Evolutionary conservation across 306 rosid species (phyloP).

Genomic region (Lathyrus oleraceus): DNA sequence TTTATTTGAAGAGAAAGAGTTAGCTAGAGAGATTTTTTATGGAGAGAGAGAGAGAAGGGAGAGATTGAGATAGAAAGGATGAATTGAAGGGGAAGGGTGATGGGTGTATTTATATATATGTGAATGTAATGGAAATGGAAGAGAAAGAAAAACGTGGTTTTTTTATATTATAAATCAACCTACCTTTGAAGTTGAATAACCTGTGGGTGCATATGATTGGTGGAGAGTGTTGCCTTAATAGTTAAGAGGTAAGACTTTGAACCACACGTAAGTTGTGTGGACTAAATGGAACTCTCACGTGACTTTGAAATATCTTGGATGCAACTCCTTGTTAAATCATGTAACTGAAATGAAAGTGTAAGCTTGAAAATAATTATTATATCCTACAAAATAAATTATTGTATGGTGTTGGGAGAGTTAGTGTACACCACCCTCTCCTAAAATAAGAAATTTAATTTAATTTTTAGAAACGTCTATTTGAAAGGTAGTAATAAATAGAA

Average conservation of each 20-base stretch:
- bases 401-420: too few relatives aligned
- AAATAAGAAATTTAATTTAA: too few relatives aligned
- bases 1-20: slow-evolving; percentile 2
- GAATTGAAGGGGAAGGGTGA: slow-evolving; percentile 28
- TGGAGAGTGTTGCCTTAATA: slow-evolving; percentile 24
- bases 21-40: not conserved
- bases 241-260: slow-evolving; percentile 19
- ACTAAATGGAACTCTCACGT: not conserved
- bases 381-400: too few relatives aligned
- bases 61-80: slow-evolving; percentile 16
- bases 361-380: too few relatives aligned
- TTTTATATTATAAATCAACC: not conserved
- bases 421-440: too few relatives aligned
- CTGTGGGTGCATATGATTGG: slow-evolving; percentile 37
- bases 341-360: not conserved
- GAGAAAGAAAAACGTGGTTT: slow-evolving; percentile 33
- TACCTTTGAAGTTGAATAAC: slow-evolving; percentile 26
- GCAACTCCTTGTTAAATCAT: not conserved
- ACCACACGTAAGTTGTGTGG: slow-evolving; percentile 3
- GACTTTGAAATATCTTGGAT: not conserved
- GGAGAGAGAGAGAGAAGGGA: not conserved
- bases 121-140: slow-evolving; percentile 20
- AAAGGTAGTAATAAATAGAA: too few relatives aligned
- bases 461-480: too few relatives aligned
- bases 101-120: slow-evolving; percentile 42